Evolutionary conservation across 345 rosid genomes (phyloP).

Genomic region (Erodium maritimum): DNA sequence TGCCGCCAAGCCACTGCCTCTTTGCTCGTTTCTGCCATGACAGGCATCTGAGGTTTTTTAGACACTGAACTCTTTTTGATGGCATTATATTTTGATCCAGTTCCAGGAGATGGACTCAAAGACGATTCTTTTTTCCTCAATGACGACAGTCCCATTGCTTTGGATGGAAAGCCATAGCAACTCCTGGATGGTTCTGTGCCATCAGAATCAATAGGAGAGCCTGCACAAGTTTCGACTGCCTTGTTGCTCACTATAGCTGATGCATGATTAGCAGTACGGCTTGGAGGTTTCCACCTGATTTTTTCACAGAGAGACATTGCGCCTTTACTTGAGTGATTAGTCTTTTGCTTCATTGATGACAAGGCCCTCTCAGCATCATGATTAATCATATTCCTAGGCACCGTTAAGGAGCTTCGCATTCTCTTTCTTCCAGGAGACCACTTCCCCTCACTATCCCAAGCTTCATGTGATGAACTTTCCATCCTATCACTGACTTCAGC

Average conservation of each 20-base stretch:
- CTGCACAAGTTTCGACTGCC: slow-evolving; percentile 11
- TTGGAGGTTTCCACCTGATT: slow-evolving; percentile 16
- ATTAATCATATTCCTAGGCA: slow-evolving; percentile 14
- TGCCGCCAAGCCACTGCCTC: slow-evolving; percentile 26
- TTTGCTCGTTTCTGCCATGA: slow-evolving; percentile 22
- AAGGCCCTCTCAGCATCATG: slow-evolving; percentile 14
- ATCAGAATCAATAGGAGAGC: slow-evolving; percentile 11
- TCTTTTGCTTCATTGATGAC: slow-evolving; percentile 18
- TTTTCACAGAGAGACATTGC: slow-evolving; percentile 14
- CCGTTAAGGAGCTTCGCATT: slow-evolving; percentile 19
- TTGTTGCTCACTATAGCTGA: slow-evolving; percentile 25
- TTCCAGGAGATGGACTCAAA: slow-evolving; percentile 19
- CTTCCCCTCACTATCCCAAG: slow-evolving; percentile 19
- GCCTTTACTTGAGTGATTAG: slow-evolving; percentile 15
- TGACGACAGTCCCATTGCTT: slow-evolving; percentile 22
- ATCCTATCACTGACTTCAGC: slow-evolving; percentile 21
- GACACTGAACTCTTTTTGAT: slow-evolving; percentile 17
- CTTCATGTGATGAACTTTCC: slow-evolving; percentile 17
- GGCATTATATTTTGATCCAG: slow-evolving; percentile 17
- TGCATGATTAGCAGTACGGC: slow-evolving; percentile 17
- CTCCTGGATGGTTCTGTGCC: slow-evolving; percentile 12
- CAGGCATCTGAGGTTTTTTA: slow-evolving; percentile 24
- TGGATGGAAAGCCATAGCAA: slow-evolving; percentile 15
- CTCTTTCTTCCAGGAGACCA: slow-evolving; percentile 30
- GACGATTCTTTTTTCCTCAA: slow-evolving; percentile 24